Evolutionary conservation across 495 filamentous ascomycete species (phyloP).

Genomic region (Cryomyces minteri): DNA sequence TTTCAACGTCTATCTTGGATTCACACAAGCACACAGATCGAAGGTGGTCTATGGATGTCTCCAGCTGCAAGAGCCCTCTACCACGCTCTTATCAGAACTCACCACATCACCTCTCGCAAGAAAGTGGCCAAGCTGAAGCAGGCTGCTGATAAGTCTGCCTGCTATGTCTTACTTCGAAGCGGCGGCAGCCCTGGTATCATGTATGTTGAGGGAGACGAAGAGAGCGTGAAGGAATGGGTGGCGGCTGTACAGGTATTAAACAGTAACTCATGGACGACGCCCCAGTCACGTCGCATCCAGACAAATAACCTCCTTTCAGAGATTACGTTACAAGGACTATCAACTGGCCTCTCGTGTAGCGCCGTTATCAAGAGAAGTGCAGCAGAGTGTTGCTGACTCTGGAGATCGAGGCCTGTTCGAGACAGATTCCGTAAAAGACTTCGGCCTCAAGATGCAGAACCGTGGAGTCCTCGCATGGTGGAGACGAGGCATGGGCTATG

Average conservation of each 20-base stretch:
- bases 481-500: conserved; percentile 20
- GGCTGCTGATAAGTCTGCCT: conserved; percentile 34
- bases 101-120: conserved; percentile 69
- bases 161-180: conserved; percentile 44
- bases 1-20: too few species aligned
- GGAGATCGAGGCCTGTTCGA: conserved; percentile 11
- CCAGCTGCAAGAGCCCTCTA: conserved; percentile 2
- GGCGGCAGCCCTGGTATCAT: conserved; percentile 57
- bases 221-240: conserved; percentile 34
- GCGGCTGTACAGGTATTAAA: conserved; percentile 27
- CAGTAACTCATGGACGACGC: too few species aligned
- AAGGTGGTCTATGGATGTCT: neutral
- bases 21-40: too few species aligned
- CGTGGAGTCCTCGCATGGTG: conserved; percentile 18
- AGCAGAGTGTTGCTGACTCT: neutral
- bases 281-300: too few species aligned
- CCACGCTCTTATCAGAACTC: conserved; percentile 50
- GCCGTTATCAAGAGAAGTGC: neutral
- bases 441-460: conserved; percentile 15
- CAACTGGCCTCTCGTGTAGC: conserved; percentile 15
- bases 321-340: conserved; percentile 23
- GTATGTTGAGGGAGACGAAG: conserved; percentile 47
- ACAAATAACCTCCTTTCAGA: neutral
- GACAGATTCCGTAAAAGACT: conserved; percentile 17
- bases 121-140: conserved; percentile 49